Evolutionary conservation across 1,284 basidiomycete genomes (phyloP), one percentile per base, ranked within the genome.

Genomic region (Apiotrichum montevideense): DNA sequence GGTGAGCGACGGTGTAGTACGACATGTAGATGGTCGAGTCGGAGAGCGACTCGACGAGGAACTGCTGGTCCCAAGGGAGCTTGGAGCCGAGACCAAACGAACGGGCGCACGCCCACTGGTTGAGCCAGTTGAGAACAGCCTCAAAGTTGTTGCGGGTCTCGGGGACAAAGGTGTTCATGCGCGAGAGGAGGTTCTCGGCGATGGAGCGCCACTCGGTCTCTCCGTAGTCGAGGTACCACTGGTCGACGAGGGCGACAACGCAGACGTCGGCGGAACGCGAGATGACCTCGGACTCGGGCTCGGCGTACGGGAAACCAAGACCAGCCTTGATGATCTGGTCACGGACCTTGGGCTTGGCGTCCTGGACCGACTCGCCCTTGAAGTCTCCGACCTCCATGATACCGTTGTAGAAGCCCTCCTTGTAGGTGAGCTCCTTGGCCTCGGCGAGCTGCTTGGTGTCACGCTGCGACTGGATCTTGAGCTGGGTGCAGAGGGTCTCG

Each of bases 1-100:
- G 79, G 75, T 96, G 86, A 6, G 93, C 85, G 58, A 99, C 84
- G 6, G 96, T 97, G 79, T 98, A 98, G 79, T 97, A 99, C 37
- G 88, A 84, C 94, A 97, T 98, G 80, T 99, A 98, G 75, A 98
- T 88, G 34, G 96, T 98, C 11, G 95, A 98, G 77, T 99, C 96
- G 65, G 89, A 94, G 71, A 98, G 78, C 68, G 90, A 93, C 78
- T 98, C 96, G 51, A 99, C 93, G 68, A 98, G 82, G 83, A 95
- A 98, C 56, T 91, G 86, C 13, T 86, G 88, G 74, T 98, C 95
- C 94, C 95, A 98, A 1, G 96, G 96, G 59, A 99, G 81, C 73
- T 89, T 89, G 11, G 95, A 95, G 37, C 96, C 96, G 61, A 99
- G 82, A 61, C 96, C 96, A 76, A 95, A 98, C 21, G 90, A 92